phyloP scores from a whole-genome alignment of 75 land plant species.

The Selaginella tamariscina region DNA sequence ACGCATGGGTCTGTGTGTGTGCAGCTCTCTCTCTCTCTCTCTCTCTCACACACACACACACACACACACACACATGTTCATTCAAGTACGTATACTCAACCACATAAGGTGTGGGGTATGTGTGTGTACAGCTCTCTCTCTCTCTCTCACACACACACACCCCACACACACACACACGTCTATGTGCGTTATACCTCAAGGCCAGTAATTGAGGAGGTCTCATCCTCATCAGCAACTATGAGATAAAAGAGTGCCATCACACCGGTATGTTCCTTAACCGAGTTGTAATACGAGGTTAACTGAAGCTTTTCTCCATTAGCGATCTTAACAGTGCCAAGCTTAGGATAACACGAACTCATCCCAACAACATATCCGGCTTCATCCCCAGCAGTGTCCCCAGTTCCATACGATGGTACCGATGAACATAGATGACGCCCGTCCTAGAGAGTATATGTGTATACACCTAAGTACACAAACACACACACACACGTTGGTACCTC shows the following conservation, averaged over 20 bases:
- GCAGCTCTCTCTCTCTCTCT: no score
- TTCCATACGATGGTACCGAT: constrained; percentile 61
- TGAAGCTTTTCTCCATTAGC: constrained; percentile 42
- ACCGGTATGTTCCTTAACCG: constrained; percentile 45
- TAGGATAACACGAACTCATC: constrained; percentile 70
- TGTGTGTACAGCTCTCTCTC: no score
- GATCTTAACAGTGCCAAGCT: constrained; percentile 41
- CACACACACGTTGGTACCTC: constrained; percentile 11
- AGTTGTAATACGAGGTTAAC: constrained; percentile 43
- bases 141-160: no score
- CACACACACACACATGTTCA: no score
- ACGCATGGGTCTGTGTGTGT: no score
- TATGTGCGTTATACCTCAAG: no score
- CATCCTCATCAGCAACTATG: constrained; percentile 52
- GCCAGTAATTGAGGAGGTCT: no score
- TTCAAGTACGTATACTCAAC: no score
- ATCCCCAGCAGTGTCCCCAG: constrained; percentile 60
- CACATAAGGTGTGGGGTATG: no score
- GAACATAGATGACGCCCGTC: constrained; percentile 63
- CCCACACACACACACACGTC: no score
- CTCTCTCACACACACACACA: no score
- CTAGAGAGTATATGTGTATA: constrained; percentile 16
- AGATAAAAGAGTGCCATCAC: constrained; percentile 76
- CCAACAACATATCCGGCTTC: constrained; percentile 78
- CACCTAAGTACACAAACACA: background rate